Evolutionary conservation across 352 stramenopile species (phyloP).

Genomic region (Globisporangium cylindrosporum): DNA sequence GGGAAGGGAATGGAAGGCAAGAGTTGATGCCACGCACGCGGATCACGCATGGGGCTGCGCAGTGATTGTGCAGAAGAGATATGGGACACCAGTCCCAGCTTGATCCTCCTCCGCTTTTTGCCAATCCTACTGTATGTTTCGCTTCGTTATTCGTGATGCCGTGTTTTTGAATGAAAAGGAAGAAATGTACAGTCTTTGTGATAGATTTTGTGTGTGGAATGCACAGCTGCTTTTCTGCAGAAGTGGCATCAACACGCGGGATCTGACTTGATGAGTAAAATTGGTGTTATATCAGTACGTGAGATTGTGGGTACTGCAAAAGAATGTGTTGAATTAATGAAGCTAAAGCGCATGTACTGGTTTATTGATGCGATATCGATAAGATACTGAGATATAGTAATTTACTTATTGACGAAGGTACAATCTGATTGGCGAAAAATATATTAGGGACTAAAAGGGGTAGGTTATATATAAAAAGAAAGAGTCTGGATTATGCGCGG

Average conservation of each 20-base stretch:
- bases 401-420: not conserved
- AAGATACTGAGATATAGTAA: not conserved
- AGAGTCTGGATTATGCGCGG: not conserved
- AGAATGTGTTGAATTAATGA: not conserved
- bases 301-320: not conserved
- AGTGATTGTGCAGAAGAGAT: not conserved
- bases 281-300: not conserved
- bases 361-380: not conserved
- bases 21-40: not conserved
- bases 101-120: not conserved
- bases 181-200: not conserved
- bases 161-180: no score
- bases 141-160: not conserved
- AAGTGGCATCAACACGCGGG: not conserved
- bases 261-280: not conserved
- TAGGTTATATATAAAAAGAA: not conserved
- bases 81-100: not conserved
- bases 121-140: not conserved
- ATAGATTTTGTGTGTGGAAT: no score
- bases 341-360: not conserved
- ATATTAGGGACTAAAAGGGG: not conserved
- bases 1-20: not conserved
- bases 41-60: not conserved
- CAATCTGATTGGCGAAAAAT: not conserved
- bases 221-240: not conserved